These are phyloP conservation scores for Xerocomus potaroensis DNA, from an alignment of 768 basidiomycete species.

Conservation along the genomic window DNA sequence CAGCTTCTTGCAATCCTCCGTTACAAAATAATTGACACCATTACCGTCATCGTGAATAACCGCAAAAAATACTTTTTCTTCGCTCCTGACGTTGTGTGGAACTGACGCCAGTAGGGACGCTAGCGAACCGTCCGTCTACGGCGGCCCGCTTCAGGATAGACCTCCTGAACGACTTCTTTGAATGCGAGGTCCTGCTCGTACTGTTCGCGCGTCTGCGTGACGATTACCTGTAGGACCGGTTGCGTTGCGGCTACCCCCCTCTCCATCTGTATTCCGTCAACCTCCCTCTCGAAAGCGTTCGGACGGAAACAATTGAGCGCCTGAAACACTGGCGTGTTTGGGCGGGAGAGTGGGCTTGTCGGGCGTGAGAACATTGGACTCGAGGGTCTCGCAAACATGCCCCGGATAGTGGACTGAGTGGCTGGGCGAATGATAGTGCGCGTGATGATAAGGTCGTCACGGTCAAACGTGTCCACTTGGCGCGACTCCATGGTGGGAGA, in stretches of 20 bases:
- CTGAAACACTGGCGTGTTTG: conserved; percentile 20
- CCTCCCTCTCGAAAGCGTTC: conserved; percentile 31
- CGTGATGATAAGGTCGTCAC: conserved; percentile 31
- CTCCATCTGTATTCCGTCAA: conserved; percentile 26
- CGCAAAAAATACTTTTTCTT: conserved; percentile 14
- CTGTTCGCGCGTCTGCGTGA: conserved; percentile 31
- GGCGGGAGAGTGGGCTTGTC: conserved; percentile 19
- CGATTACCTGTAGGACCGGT: conserved; percentile 31
- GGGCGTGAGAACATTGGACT: conserved; percentile 29
- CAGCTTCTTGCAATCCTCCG: conserved; percentile 14
- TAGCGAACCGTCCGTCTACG: conserved; percentile 12
- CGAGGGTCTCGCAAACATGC: conserved; percentile 30
- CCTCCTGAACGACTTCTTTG: conserved; percentile 26
- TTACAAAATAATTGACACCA: conserved; percentile 21
- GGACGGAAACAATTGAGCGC: conserved; percentile 34
- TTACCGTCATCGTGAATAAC: conserved; percentile 8
- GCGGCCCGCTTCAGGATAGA: conserved; percentile 26
- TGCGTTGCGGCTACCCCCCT: conserved; percentile 5
- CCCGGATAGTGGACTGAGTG: conserved; percentile 20
- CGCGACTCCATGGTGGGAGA: conserved; percentile 9
- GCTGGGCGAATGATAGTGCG: conserved; percentile 38
- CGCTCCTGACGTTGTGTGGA: not conserved
- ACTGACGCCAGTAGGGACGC: not conserved
- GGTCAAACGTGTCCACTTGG: conserved; percentile 25
- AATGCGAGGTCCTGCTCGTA: conserved; percentile 33